phyloP scores from a whole-genome alignment of 257 asterid genomes.

The Nicotiana benthamiana region DNA sequence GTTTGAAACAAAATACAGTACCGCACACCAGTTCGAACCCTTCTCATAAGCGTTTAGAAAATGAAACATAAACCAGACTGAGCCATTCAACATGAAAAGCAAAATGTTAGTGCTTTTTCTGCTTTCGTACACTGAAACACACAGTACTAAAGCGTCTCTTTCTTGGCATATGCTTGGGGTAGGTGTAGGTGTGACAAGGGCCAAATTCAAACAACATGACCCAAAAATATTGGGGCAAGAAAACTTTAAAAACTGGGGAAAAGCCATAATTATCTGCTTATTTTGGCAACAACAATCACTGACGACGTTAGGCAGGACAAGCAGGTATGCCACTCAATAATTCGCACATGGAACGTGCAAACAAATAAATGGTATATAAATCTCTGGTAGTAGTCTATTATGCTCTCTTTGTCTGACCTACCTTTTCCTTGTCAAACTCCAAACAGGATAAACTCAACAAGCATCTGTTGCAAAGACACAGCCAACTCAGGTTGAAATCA shows the following conservation, averaged over 20 bases:
- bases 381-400: neutral
- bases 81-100: neutral
- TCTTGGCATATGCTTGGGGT: neutral
- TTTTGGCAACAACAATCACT: neutral
- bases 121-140: neutral
- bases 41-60: neutral
- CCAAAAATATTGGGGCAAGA: neutral
- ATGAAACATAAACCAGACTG: neutral
- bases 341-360: constrained; percentile 16
- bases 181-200: neutral
- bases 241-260: neutral
- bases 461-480: neutral
- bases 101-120: neutral
- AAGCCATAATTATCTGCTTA: neutral
- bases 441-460: neutral
- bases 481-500: neutral
- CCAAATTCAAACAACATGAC: neutral
- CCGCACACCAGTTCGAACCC: neutral
- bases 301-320: constrained; percentile 13
- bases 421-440: constrained; percentile 1
- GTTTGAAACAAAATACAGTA: neutral
- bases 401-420: neutral
- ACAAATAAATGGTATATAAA: neutral
- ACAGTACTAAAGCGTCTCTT: neutral
- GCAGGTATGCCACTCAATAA: constrained; percentile 13